phyloP scores from a whole-genome alignment of 78 protist species.

The Dictyostelium citrinum region DNA sequence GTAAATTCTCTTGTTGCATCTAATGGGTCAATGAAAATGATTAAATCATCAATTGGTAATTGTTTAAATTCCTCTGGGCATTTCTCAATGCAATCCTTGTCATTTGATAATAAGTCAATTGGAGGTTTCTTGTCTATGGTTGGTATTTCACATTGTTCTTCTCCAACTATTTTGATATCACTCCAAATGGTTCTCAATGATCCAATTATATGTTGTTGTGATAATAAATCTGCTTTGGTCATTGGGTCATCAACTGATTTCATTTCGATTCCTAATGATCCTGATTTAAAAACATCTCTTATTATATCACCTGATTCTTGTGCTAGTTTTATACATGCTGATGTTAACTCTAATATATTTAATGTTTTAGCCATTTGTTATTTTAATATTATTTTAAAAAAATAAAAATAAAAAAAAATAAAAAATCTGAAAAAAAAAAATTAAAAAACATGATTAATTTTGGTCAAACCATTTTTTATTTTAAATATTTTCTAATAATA shows the following conservation, averaged over 20 bases:
- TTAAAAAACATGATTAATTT: too few species aligned
- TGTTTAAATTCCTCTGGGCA: not conserved
- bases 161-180: constrained; percentile 64
- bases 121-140: not conserved
- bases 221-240: constrained; percentile 67
- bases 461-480: too few species aligned
- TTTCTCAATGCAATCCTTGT: not conserved
- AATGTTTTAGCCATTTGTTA: not conserved
- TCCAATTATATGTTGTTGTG: constrained; percentile 74
- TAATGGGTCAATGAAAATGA: constrained; percentile 74
- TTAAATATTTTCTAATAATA: too few species aligned
- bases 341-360: constrained; percentile 50
- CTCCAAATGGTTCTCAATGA: constrained; percentile 26
- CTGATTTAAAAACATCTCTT: constrained; percentile 46
- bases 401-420: not conserved
- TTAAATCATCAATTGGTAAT: constrained; percentile 10
- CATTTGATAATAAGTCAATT: not conserved
- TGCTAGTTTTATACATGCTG: constrained; percentile 53
- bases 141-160: constrained; percentile 67
- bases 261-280: constrained; percentile 32
- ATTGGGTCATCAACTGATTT: constrained; percentile 80
- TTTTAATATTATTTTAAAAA: not conserved
- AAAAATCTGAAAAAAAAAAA: too few species aligned
- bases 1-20: constrained; percentile 83
- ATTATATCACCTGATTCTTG: constrained; percentile 72